Percentiles rank a stretch among this genome's conserved stretches.
These are phyloP conservation scores for Cladosporium sp. DNA, from an alignment of 2,329 filamentous ascomycete species.

Conservation along the genomic window DNA sequence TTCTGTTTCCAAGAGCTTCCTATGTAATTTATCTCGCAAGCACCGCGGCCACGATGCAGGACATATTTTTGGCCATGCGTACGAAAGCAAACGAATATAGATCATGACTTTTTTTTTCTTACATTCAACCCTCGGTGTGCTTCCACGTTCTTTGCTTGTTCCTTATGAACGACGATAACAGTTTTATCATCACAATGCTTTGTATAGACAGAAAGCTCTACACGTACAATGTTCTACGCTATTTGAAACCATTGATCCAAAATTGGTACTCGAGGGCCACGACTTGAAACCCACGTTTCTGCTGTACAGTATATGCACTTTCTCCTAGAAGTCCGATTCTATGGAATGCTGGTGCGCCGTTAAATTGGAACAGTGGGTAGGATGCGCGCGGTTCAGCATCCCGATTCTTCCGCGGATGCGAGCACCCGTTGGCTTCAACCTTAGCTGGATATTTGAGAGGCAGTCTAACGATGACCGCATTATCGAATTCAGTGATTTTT, in stretches of 20 bases:
- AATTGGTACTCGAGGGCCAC: too few relatives aligned
- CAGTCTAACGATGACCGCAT: slow-evolving; percentile 1
- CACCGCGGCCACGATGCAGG: neutral
- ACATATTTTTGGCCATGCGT: neutral
- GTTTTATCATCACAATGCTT: too few relatives aligned
- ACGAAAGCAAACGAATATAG: slow-evolving; percentile 7
- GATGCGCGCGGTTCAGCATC: neutral
- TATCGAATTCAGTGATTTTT: neutral
- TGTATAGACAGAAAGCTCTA: too few relatives aligned
- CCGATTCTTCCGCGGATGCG: slow-evolving; percentile 3
- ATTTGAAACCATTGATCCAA: too few relatives aligned
- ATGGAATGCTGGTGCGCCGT: neutral
- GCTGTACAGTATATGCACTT: too few relatives aligned
- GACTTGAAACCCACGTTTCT: too few relatives aligned
- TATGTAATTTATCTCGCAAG: slow-evolving; percentile 5
- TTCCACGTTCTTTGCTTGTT: too few relatives aligned
- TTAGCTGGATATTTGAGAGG: neutral
- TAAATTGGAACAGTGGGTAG: neutral
- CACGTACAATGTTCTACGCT: too few relatives aligned
- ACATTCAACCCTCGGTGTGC: neutral
- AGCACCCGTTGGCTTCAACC: slow-evolving; percentile 7
- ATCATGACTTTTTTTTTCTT: neutral
- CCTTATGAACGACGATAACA: too few relatives aligned
- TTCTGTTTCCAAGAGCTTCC: neutral
- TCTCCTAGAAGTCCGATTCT: neutral